Evolutionary conservation across 495 filamentous ascomycete genomes (phyloP), one percentile per base, ranked within the genome.

Genomic region (Hypomontagnella monticulosa): DNA sequence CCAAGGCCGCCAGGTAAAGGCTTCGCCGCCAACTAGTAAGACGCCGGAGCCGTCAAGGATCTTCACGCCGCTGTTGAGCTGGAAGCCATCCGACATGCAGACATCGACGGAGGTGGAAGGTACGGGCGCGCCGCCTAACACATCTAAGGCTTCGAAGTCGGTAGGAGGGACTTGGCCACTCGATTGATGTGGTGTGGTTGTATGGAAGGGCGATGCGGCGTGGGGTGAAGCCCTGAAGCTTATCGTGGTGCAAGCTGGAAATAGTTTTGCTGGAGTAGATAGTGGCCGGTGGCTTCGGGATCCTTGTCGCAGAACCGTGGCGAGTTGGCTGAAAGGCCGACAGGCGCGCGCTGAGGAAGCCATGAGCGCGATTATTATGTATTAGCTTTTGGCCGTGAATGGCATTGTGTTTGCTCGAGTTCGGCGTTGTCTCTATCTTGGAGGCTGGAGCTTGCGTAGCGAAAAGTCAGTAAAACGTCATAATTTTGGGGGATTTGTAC

Each of bases 1-100:
- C 93, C 92, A 96, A 7, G 95, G 95, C 71, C 83, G 75, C 96
- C 96, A 99, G 37, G 75, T 71, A 71, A 98, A 97, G 1, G 88
- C 93, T 77, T 97, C 94, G 6, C 93, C 93, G 27, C 83, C 86
- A 1, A 97, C 84, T 4, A 98, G 79, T 66, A 99, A 69, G 18
- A 91, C 80, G 0, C 89, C 92, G 27, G 84, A 83, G 5, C 91
- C 87, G 15, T 82, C 83, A 2, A 74, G 74, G 12, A 97, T 81
- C 69, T 82, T 85, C 1, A 89, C 75, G 1, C 93, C 92, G 61
- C 86, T 96, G 75, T 92, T 88, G 18, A 97, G 78, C 50, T 87
- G 82, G 73, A 97, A 97, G 4, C 93, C 93, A 62, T 93, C 86
- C 47, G 79, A 73, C 18, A 88, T 82, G 70, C 89, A 93, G 34